phyloP scores from a whole-genome alignment of 371 early-diverging fungal species.

The Mortierella sp. region DNA sequence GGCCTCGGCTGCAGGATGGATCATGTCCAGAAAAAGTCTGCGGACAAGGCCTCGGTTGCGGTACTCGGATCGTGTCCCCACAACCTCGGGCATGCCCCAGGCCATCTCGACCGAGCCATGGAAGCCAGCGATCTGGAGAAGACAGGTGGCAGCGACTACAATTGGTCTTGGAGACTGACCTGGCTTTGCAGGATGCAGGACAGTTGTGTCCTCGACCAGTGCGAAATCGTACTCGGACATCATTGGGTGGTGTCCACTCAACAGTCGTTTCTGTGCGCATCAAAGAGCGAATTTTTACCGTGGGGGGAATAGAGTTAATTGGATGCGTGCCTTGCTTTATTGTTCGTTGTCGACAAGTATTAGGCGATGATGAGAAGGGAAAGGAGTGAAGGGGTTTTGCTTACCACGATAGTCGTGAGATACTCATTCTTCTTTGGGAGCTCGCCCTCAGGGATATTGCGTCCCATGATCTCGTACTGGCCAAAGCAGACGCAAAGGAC shows the following conservation, averaged over 20 bases:
- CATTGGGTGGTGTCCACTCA: constrained; percentile 24
- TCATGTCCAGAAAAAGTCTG: constrained; percentile 36
- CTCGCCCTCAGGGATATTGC: neutral
- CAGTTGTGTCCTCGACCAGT: constrained; percentile 28
- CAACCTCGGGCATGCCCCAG: constrained; percentile 10
- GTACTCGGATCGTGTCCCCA: constrained; percentile 17
- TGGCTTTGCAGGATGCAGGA: neutral
- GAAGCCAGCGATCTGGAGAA: constrained; percentile 17
- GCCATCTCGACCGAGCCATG: constrained; percentile 17
- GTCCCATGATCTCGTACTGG: constrained; percentile 2
- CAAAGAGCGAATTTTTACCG: too few species aligned
- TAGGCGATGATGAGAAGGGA: neutral
- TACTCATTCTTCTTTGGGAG: constrained; percentile 16
- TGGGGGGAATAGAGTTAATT: neutral
- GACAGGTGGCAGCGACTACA: constrained; percentile 22
- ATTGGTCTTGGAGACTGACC: constrained; percentile 11
- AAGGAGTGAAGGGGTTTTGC: neutral
- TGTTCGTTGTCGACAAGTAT: neutral
- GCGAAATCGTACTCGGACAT: constrained; percentile 36
- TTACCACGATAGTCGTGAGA: neutral
- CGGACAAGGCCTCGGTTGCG: constrained; percentile 36
- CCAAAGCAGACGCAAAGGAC: too few species aligned
- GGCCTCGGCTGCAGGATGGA: constrained; percentile 40
- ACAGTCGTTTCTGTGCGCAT: constrained; percentile 5
- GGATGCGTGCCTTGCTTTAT: neutral